Percentiles rank a stretch among this genome's conserved stretches.
Conservation (phyloP, 2,329 filamentous ascomycete species). For the Cladosporium sp. region DNA sequence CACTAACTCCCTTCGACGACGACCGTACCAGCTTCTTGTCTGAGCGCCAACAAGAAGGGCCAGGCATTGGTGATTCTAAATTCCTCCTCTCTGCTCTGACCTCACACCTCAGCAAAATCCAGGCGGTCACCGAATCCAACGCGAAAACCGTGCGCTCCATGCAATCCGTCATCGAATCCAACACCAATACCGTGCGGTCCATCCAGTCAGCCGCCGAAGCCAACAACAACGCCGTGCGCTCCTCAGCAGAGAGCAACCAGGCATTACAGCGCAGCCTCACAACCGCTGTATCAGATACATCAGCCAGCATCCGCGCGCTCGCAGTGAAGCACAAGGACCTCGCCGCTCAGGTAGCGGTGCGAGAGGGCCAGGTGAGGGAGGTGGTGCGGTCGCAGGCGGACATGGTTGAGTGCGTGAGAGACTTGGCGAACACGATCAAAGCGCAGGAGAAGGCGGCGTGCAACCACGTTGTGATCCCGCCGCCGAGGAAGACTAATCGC, state of each 20-base stretch:
- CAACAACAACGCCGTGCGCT: conserved; percentile 29
- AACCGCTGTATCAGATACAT: conserved; percentile 19
- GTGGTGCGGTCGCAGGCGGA: conserved; percentile 27
- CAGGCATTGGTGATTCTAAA: conserved; percentile 27
- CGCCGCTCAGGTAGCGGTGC: conserved; percentile 26
- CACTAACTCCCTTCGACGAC: conserved; percentile 14
- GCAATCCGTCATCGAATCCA: not conserved
- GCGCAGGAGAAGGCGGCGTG: conserved; percentile 25
- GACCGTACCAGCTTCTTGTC: not conserved
- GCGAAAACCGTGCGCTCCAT: not conserved
- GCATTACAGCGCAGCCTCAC: conserved; percentile 16
- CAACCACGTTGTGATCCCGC: conserved; percentile 34
- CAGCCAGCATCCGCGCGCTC: conserved; percentile 17
- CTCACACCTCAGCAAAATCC: conserved; percentile 32
- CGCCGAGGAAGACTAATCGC: conserved; percentile 34
- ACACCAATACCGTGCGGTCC: conserved; percentile 23
- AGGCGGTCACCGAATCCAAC: conserved; percentile 30
- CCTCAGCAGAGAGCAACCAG: conserved; percentile 23
- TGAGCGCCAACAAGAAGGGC: conserved; percentile 9
- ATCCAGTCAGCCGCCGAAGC: not conserved
- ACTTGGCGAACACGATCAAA: conserved; percentile 27
- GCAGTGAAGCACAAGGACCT: conserved; percentile 16
- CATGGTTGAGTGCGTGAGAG: conserved; percentile 29
- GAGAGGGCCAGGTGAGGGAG: conserved; percentile 29
- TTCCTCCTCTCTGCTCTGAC: conserved; percentile 32